Evolutionary conservation across 1,284 basidiomycete species (phyloP).

Genomic region (Wolfiporia cocos): DNA sequence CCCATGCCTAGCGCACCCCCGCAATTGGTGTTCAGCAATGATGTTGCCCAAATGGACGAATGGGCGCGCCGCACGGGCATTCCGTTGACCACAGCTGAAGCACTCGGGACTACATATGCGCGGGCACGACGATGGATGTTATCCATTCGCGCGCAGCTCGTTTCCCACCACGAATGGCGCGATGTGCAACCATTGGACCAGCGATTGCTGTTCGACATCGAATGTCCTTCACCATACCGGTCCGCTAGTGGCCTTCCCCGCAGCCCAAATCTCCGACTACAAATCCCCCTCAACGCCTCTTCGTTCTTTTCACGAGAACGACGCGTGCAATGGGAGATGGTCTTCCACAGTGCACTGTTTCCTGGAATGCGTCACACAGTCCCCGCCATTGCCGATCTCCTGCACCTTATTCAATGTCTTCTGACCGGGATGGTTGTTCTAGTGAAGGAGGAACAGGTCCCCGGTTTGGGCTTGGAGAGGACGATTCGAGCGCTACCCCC

Average conservation of each 20-base stretch:
- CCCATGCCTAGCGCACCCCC: slow-evolving; percentile 30
- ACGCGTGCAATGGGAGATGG: slow-evolving; percentile 82
- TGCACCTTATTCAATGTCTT: slow-evolving; percentile 73
- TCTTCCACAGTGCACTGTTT: slow-evolving; percentile 78
- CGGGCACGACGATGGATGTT: slow-evolving; percentile 71
- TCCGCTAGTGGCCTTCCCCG: slow-evolving; percentile 68
- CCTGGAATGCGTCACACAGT: slow-evolving; percentile 72
- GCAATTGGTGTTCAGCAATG: slow-evolving; percentile 69
- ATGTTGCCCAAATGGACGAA: slow-evolving; percentile 72
- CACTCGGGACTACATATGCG: slow-evolving; percentile 70
- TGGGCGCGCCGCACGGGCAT: slow-evolving; percentile 74
- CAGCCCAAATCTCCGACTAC: slow-evolving; percentile 63
- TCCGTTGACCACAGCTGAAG: slow-evolving; percentile 73
- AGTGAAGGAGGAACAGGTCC: slow-evolving; percentile 64
- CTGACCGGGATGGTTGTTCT: slow-evolving; percentile 75
- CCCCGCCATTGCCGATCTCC: slow-evolving; percentile 69
- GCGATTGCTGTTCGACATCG: slow-evolving; percentile 71
- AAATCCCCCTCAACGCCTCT: slow-evolving; percentile 69
- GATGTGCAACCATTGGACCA: slow-evolving; percentile 53
- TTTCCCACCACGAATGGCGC: slow-evolving; percentile 63
- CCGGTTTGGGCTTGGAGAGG: slow-evolving; percentile 52
- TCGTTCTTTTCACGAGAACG: slow-evolving; percentile 80
- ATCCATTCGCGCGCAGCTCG: slow-evolving; percentile 50
- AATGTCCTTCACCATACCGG: slow-evolving; percentile 70
- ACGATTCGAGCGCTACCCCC: slow-evolving; percentile 76